A percentile compares a stretch with the other conserved stretches of the same genome.
Conservation (phyloP, 495 filamentous ascomycete species). For the Lophium mytilinum region DNA sequence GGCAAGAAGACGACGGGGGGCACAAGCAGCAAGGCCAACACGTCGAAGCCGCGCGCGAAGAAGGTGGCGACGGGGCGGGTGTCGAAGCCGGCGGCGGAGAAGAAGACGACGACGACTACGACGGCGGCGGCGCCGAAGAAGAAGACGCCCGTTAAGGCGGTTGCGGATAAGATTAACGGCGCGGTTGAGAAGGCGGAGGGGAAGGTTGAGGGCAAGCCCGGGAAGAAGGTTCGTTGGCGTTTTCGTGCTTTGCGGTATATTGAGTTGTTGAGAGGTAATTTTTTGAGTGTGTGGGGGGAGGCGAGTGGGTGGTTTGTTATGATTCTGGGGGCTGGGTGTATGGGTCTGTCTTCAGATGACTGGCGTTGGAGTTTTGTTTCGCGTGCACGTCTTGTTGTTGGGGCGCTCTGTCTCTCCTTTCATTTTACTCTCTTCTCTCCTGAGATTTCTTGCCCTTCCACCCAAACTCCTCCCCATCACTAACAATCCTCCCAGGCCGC, state of each 20-base stretch:
- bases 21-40: constrained; percentile 23
- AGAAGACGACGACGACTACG: constrained; percentile 14
- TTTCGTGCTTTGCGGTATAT: background rate
- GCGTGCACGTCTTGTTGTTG: no score
- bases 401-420: no score
- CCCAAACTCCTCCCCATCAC: background rate
- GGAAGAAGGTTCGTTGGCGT: constrained; percentile 24
- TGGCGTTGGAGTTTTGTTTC: no score
- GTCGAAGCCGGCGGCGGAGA: constrained; percentile 11
- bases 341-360: no score
- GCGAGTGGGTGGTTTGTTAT: background rate
- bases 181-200: constrained; percentile 28
- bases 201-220: constrained; percentile 14
- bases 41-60: constrained; percentile 28
- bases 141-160: constrained; percentile 13
- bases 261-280: background rate
- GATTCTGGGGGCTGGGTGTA: background rate
- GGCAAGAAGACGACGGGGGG: constrained; percentile 15
- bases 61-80: constrained; percentile 9
- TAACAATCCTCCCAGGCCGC: constrained; percentile 15
- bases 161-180: constrained; percentile 28
- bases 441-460: no score
- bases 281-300: background rate
- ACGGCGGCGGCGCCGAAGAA: constrained; percentile 9
- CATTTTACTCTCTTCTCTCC: no score